These are phyloP conservation scores for Didymella arachidicola DNA, from an alignment of 2,329 filamentous ascomycete species.

Conservation along the genomic window DNA sequence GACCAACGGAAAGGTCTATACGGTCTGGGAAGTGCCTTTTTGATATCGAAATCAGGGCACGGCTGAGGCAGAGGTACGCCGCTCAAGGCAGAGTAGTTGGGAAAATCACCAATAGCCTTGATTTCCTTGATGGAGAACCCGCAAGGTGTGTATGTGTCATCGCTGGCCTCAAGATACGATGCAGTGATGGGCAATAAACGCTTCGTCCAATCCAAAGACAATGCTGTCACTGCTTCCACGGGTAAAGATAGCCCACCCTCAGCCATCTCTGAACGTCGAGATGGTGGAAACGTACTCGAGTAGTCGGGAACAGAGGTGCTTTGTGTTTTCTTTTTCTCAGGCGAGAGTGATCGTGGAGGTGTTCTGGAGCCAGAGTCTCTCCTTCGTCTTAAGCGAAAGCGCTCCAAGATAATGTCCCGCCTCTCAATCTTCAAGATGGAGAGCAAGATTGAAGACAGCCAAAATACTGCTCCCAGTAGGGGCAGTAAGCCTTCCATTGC, in stretches of 20 bases:
- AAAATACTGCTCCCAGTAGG: constrained; percentile 44
- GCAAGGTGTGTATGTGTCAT: constrained; percentile 64
- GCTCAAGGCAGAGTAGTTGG: constrained; percentile 77
- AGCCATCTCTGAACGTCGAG: constrained; percentile 51
- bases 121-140: constrained; percentile 77
- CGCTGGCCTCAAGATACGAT: constrained; percentile 39
- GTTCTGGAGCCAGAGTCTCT: constrained; percentile 59
- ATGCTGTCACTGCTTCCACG: neutral
- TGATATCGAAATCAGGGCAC: constrained; percentile 71
- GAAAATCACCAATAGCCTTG: constrained; percentile 75
- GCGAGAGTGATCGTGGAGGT: constrained; percentile 62
- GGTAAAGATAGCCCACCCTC: constrained; percentile 33
- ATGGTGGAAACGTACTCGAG: constrained; percentile 61
- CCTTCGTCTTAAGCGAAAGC: constrained; percentile 51
- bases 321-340: constrained; percentile 51
- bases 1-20: constrained; percentile 84
- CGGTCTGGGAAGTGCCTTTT: constrained; percentile 73
- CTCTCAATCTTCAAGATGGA: constrained; percentile 47
- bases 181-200: constrained; percentile 36
- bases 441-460: constrained; percentile 36
- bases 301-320: constrained; percentile 44
- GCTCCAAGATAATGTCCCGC: constrained; percentile 51
- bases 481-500: constrained; percentile 36
- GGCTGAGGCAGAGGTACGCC: constrained; percentile 75
- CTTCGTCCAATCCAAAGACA: constrained; percentile 5